Evolutionary conservation across 2,329 filamentous ascomycete genomes (phyloP).

Genomic region (Dryadomyces quercus-mongolicae): DNA sequence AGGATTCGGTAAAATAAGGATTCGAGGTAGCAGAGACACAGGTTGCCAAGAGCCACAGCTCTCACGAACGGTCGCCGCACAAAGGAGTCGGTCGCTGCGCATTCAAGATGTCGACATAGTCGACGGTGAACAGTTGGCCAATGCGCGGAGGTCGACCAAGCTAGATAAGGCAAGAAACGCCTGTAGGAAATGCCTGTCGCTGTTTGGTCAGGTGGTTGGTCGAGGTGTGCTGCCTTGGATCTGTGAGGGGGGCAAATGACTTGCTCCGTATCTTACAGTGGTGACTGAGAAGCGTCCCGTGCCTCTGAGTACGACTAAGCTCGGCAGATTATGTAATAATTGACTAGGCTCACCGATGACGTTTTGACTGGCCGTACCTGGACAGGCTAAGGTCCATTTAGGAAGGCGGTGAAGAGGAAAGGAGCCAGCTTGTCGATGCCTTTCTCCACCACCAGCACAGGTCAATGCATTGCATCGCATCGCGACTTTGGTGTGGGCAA

Average conservation of each 20-base stretch:
- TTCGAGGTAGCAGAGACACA: neutral
- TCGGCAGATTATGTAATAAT: neutral
- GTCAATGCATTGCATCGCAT: neutral
- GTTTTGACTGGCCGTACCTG: neutral
- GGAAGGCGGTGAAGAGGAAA: conserved; percentile 9
- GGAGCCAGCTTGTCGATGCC: neutral
- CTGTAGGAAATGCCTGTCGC: neutral
- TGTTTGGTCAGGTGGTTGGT: conserved; percentile 5
- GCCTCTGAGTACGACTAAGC: too few species aligned
- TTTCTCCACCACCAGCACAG: neutral
- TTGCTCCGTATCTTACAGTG: neutral
- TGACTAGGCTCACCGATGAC: conserved; percentile 1
- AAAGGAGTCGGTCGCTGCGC: conserved; percentile 1
- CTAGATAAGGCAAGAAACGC: neutral
- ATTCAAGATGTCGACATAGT: conserved; percentile 2
- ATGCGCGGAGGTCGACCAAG: neutral
- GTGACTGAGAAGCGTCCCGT: neutral
- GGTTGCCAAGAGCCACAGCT: neutral
- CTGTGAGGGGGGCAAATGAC: conserved; percentile 5
- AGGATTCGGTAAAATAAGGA: neutral
- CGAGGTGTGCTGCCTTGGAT: conserved; percentile 6
- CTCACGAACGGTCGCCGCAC: neutral
- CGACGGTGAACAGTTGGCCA: neutral
- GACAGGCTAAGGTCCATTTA: neutral
- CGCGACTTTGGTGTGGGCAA: neutral